phyloP scores from a whole-genome alignment of 1,284 basidiomycete species.

The Fistulinella staudtii region DNA sequence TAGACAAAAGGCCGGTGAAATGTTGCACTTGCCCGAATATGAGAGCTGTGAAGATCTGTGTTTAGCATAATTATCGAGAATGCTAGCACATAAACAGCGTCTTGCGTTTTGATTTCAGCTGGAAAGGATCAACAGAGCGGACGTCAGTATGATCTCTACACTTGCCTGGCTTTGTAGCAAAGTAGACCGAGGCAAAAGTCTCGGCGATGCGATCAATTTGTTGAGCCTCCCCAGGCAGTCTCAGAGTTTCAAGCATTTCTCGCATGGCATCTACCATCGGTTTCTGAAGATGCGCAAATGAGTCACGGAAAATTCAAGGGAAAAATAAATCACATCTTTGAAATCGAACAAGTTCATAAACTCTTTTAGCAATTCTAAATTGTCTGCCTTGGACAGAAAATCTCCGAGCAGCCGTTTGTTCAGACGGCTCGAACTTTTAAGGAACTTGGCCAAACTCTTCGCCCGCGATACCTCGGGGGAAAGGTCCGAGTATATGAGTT shows the following conservation, averaged over 20 bases:
- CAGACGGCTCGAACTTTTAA: constrained; percentile 82
- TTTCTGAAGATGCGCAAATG: constrained; percentile 57
- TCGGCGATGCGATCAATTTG: constrained; percentile 95
- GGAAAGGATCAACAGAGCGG: constrained; percentile 3
- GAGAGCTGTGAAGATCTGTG: constrained; percentile 97
- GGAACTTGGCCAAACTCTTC: constrained; percentile 74
- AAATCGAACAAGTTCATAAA: constrained; percentile 93
- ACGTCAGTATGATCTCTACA: not conserved
- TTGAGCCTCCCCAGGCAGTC: constrained; percentile 93
- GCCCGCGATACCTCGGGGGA: constrained; percentile 53
- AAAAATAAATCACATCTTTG: constrained; percentile 60
- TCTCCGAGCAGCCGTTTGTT: constrained; percentile 96
- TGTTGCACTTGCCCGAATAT: constrained; percentile 66
- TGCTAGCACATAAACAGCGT: constrained; percentile 92
- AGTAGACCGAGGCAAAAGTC: constrained; percentile 90
- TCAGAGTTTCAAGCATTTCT: constrained; percentile 90
- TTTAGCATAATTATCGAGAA: constrained; percentile 99
- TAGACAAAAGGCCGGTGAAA: constrained; percentile 2
- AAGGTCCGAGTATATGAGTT: constrained; percentile 71
- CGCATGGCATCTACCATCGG: constrained; percentile 93
- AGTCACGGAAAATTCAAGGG: constrained; percentile 8
- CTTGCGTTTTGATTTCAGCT: constrained; percentile 88
- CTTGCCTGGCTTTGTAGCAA: constrained; percentile 76
- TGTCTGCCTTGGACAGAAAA: constrained; percentile 88
- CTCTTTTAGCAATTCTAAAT: constrained; percentile 79